Percentiles rank a stretch among this genome's conserved stretches.
These are phyloP conservation scores for Anastatica hierochuntica DNA, from an alignment of 345 rosid species.

Conservation along the genomic window DNA sequence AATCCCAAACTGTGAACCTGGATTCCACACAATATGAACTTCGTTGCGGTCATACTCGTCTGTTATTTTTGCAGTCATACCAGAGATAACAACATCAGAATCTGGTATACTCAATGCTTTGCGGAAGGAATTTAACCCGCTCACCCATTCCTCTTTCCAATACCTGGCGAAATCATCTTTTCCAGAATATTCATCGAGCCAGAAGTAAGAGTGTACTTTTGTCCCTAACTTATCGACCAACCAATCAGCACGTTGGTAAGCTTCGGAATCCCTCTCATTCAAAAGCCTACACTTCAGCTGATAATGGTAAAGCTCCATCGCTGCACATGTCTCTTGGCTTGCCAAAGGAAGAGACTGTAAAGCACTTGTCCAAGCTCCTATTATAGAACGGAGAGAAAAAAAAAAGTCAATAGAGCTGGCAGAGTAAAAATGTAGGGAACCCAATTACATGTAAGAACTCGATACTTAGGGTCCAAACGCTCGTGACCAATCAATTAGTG, in stretches of 20 bases:
- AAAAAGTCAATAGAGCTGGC: not conserved
- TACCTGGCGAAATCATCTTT: constrained; percentile 71
- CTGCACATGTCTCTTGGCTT: constrained; percentile 75
- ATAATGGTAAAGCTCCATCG: constrained; percentile 85
- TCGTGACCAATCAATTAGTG: not conserved
- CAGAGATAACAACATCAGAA: constrained; percentile 49
- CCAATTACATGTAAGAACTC: not conserved
- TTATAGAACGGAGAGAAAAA: not conserved
- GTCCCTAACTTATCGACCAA: constrained; percentile 85
- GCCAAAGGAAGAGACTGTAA: constrained; percentile 66
- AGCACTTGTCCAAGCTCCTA: constrained; percentile 62
- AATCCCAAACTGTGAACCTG: constrained; percentile 65
- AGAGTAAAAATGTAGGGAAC: not conserved
- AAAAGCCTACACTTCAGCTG: constrained; percentile 69
- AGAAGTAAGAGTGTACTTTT: constrained; percentile 83
- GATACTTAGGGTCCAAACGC: not conserved
- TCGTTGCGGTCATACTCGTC: constrained; percentile 37
- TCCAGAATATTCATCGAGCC: constrained; percentile 90
- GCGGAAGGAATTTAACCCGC: constrained; percentile 80
- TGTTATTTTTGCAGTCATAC: constrained; percentile 44
- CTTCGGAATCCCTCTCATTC: constrained; percentile 56
- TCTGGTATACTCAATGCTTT: constrained; percentile 65
- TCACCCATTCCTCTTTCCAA: constrained; percentile 82
- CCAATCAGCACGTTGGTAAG: constrained; percentile 86
- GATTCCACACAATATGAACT: constrained; percentile 60